Conservation (phyloP, 2,329 filamentous ascomycete species). For the Phyllosticta ampelicida region DNA sequence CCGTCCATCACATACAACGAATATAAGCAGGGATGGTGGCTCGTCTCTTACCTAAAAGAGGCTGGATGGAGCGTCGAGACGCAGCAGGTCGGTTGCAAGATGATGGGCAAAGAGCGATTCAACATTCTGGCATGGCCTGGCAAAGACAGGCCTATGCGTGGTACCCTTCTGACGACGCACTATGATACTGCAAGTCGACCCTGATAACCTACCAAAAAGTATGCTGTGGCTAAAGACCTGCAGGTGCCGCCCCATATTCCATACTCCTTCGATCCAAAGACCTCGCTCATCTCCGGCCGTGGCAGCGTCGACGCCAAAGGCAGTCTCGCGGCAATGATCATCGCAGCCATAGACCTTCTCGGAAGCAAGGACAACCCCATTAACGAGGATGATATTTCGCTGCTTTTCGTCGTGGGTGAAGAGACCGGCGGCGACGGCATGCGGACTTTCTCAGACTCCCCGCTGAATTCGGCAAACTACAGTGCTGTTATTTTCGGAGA, state of each 20-base stretch:
- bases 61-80: constrained; percentile 53
- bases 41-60: constrained; percentile 53
- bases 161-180: constrained; percentile 63
- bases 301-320: constrained; percentile 37
- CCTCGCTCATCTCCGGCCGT: constrained; percentile 52
- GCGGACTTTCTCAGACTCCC: constrained; percentile 40
- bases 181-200: constrained; percentile 54
- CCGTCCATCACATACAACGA: constrained; percentile 64
- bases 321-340: constrained; percentile 31
- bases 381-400: constrained; percentile 32
- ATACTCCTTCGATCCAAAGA: constrained; percentile 46
- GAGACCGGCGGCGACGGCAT: constrained; percentile 76
- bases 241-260: constrained; percentile 60
- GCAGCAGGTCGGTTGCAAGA: constrained; percentile 33
- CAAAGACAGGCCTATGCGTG: constrained; percentile 38
- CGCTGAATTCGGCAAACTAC: constrained; percentile 36
- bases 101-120: constrained; percentile 40
- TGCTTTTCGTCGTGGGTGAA: constrained; percentile 67
- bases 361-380: constrained; percentile 26
- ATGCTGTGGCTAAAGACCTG: neutral
- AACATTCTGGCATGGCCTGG: constrained; percentile 64
- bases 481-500: constrained; percentile 82
- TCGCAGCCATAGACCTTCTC: constrained; percentile 49
- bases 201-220: neutral
- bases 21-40: constrained; percentile 54